Evolutionary conservation across 2,329 filamentous ascomycete species (phyloP).

Genomic region (Paradendryphiella salina): DNA sequence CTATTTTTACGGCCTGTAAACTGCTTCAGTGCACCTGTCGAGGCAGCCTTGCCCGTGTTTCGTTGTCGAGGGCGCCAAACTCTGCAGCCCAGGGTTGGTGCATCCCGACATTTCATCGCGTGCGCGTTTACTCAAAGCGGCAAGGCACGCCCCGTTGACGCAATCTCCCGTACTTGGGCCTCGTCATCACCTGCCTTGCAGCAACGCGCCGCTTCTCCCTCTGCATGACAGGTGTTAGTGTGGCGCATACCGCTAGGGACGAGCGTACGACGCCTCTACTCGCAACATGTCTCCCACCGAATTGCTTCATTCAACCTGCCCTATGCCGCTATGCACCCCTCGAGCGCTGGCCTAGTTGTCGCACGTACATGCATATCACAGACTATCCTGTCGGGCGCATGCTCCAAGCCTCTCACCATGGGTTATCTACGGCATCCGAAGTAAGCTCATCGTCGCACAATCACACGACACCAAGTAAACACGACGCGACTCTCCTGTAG

Average conservation of each 20-base stretch:
- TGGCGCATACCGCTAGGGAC: too few relatives aligned
- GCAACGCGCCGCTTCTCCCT: neutral
- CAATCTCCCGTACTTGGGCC: neutral
- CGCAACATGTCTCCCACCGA: too few relatives aligned
- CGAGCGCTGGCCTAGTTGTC: too few relatives aligned
- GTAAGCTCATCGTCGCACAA: too few relatives aligned
- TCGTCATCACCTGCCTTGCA: conserved; percentile 12
- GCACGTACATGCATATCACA: neutral
- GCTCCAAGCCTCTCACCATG: too few relatives aligned
- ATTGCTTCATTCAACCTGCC: too few relatives aligned
- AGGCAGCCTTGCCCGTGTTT: neutral
- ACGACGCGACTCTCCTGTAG: neutral
- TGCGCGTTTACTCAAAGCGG: conserved; percentile 9
- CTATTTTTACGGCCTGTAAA: neutral
- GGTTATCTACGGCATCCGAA: too few relatives aligned
- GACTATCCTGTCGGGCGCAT: neutral
- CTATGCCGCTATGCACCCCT: too few relatives aligned
- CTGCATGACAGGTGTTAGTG: too few relatives aligned
- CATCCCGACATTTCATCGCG: conserved; percentile 4
- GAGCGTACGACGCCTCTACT: too few relatives aligned
- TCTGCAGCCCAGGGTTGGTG: neutral
- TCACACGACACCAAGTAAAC: neutral
- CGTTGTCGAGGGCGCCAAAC: neutral
- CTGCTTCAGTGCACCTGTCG: neutral
- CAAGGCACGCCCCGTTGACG: neutral